Conservation (phyloP, 2,329 filamentous ascomycete genomes). For the Fusarium buxicola region DNA sequence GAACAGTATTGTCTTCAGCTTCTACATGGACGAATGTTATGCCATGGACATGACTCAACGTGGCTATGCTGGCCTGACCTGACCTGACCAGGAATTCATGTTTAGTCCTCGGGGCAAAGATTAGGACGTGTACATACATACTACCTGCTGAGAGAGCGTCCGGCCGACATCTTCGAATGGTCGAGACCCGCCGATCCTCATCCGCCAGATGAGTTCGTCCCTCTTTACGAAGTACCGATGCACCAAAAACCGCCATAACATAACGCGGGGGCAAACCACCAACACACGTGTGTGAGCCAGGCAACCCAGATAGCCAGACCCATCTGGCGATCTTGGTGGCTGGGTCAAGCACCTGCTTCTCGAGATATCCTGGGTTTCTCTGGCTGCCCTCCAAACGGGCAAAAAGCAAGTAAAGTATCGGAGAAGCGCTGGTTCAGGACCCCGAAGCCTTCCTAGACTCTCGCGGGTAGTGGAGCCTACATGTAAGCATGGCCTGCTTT, state of each 20-base stretch:
- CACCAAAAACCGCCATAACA: slow-evolving; percentile 10
- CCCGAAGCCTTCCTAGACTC: slow-evolving; percentile 15
- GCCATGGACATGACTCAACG: too few relatives aligned
- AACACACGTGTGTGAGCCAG: slow-evolving; percentile 24
- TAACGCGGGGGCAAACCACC: slow-evolving; percentile 21
- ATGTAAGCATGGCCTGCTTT: slow-evolving; percentile 42
- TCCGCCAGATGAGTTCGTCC: slow-evolving; percentile 16
- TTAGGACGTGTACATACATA: too few relatives aligned
- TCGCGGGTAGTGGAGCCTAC: slow-evolving; percentile 27
- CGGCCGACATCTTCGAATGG: slow-evolving; percentile 7
- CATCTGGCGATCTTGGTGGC: slow-evolving; percentile 26
- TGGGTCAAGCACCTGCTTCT: slow-evolving; percentile 25
- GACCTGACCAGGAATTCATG: too few relatives aligned
- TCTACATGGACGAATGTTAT: too few relatives aligned
- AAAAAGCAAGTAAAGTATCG: slow-evolving; percentile 36
- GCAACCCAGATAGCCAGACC: slow-evolving; percentile 10
- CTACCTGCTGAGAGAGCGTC: not conserved
- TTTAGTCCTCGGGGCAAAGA: too few relatives aligned
- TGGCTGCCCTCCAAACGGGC: slow-evolving; percentile 5
- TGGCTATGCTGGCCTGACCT: too few relatives aligned
- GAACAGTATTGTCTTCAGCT: too few relatives aligned
- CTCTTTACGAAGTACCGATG: slow-evolving; percentile 12
- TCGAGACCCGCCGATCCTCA: slow-evolving; percentile 26
- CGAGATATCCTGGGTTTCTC: slow-evolving; percentile 10
- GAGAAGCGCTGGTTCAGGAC: slow-evolving; percentile 18